Percentiles rank a stretch among this genome's conserved stretches.
Evolutionary conservation across 805 yeast genomes (phyloP).

Genomic region (Metahyphopichia silvanorum): DNA sequence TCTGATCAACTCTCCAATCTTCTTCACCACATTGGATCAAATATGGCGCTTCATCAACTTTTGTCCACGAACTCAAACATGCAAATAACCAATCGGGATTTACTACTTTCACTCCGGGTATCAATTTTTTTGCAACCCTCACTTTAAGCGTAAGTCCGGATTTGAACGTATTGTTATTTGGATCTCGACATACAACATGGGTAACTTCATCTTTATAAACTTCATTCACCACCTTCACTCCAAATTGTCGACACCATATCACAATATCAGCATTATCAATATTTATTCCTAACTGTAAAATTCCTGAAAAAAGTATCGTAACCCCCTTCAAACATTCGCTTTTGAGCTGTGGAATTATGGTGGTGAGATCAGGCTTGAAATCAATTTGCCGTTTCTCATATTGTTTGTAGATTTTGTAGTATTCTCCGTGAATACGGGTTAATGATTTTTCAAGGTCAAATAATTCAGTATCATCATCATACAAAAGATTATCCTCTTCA

Average conservation of each 20-base stretch:
- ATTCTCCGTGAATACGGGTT: slow-evolving; percentile 60
- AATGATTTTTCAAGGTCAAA: slow-evolving; percentile 59
- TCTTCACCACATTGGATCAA: slow-evolving; percentile 49
- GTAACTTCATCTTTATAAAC: slow-evolving; percentile 66
- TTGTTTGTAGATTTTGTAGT: slow-evolving; percentile 39
- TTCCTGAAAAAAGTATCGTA: slow-evolving; percentile 77
- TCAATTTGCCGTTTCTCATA: slow-evolving; percentile 8
- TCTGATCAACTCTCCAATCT: slow-evolving; percentile 40
- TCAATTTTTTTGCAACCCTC: slow-evolving; percentile 64
- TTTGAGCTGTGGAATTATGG: slow-evolving; percentile 76
- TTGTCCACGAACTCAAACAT: slow-evolving; percentile 76
- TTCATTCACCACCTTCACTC: slow-evolving; percentile 77
- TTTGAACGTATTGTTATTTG: slow-evolving; percentile 37
- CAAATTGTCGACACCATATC: slow-evolving; percentile 88
- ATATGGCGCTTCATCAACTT: slow-evolving; percentile 60
- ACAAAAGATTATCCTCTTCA: slow-evolving; percentile 52
- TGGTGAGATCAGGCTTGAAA: slow-evolving; percentile 55
- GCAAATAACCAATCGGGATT: slow-evolving; percentile 91
- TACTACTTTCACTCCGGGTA: slow-evolving; percentile 69
- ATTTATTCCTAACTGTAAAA: slow-evolving; percentile 80
- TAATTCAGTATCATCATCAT: slow-evolving; percentile 82
- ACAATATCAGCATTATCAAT: slow-evolving; percentile 81
- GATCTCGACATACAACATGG: slow-evolving; percentile 80
- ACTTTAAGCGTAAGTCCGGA: slow-evolving; percentile 70
- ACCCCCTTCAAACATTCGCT: slow-evolving; percentile 61